phyloP scores from a whole-genome alignment of 176 grass and related monocot species.

The Oryza nivara region DNA sequence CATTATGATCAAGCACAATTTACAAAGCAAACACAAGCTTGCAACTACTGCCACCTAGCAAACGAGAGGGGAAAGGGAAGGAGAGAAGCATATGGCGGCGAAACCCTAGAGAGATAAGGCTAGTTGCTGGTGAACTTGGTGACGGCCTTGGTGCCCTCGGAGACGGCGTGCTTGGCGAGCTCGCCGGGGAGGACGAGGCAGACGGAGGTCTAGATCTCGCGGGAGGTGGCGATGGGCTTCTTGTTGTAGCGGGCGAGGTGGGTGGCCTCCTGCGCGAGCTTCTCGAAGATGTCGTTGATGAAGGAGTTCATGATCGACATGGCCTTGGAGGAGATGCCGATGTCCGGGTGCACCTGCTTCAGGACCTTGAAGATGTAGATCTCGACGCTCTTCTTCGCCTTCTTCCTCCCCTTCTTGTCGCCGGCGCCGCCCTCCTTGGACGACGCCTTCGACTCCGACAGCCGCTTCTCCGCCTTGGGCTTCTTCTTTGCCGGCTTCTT shows the following conservation, averaged over 20 bases:
- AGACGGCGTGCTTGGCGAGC: constrained; percentile 49
- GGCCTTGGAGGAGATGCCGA: constrained; percentile 48
- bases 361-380: constrained; percentile 39
- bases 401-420: no score
- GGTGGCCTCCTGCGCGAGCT: constrained; percentile 50
- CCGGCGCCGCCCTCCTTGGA: no score
- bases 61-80: no score
- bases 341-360: constrained; percentile 45
- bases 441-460: no score
- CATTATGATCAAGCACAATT: constrained; percentile 27
- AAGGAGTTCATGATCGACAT: constrained; percentile 70
- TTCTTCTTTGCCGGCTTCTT: no score
- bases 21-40: constrained; percentile 20
- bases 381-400: neutral
- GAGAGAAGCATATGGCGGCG: neutral
- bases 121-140: constrained; percentile 30
- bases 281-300: constrained; percentile 73
- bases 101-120: neutral
- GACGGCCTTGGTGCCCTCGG: constrained; percentile 43
- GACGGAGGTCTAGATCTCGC: constrained; percentile 51
- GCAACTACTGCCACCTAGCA: neutral
- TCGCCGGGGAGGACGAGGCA: constrained; percentile 45
- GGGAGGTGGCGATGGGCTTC: constrained; percentile 55
- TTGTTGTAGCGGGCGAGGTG: constrained; percentile 49
- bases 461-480: no score